Conservation (phyloP, 1,139 yeast species). For the Kurtzmaniella quercitrusa region DNA sequence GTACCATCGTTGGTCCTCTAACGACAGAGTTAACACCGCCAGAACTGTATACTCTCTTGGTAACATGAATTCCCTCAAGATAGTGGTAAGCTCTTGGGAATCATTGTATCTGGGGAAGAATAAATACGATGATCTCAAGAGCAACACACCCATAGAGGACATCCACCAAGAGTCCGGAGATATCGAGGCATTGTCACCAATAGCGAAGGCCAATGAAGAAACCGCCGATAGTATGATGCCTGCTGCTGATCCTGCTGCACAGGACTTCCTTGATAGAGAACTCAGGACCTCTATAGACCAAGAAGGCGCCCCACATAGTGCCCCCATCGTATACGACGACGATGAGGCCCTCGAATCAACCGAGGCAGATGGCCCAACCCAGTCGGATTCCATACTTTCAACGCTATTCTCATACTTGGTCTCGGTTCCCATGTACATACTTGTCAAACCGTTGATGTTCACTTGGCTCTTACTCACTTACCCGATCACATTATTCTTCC, state of each 20-base stretch:
- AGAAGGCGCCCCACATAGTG: constrained; percentile 4
- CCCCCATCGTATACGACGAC: constrained; percentile 11
- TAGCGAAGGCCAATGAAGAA: neutral
- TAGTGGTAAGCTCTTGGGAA: constrained; percentile 35
- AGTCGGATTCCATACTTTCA: constrained; percentile 3
- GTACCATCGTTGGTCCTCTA: neutral
- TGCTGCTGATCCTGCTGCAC: constrained; percentile 8
- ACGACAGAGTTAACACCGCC: neutral
- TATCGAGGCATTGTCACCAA: constrained; percentile 3
- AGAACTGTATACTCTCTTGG: too few relatives aligned
- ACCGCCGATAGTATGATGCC: constrained; percentile 6
- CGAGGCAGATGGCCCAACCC: constrained; percentile 1
- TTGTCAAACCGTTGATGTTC: constrained; percentile 42
- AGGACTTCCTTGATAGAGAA: constrained; percentile 5
- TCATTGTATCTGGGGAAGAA: constrained; percentile 21
- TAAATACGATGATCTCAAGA: constrained; percentile 4
- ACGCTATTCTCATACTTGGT: constrained; percentile 19
- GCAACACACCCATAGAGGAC: neutral
- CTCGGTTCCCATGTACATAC: constrained; percentile 38
- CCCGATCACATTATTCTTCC: constrained; percentile 41
- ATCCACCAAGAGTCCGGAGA: constrained; percentile 2
- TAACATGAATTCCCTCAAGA: constrained; percentile 36
- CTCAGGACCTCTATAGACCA: constrained; percentile 9
- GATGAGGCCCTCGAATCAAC: constrained; percentile 1
- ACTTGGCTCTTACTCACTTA: constrained; percentile 42